These are phyloP conservation scores for Metschnikowia hibisci DNA, from an alignment of 805 yeast genomes.

Conservation along the genomic window DNA sequence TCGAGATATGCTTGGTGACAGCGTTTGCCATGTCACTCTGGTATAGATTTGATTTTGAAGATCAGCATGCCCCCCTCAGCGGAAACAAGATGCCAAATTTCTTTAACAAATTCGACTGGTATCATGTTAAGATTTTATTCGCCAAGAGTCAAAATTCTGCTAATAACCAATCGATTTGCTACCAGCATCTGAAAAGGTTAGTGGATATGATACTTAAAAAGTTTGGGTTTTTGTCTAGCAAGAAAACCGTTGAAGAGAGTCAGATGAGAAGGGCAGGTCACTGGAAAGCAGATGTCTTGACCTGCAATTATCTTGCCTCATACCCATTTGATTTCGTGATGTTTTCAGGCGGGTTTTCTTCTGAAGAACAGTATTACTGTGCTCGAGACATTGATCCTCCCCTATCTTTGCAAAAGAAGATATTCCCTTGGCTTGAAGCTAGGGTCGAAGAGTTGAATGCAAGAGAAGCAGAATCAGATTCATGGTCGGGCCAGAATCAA, in stretches of 20 bases:
- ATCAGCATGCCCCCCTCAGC: not conserved
- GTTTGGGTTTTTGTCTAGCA: not conserved
- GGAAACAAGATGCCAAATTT: conserved; percentile 2
- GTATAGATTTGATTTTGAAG: conserved; percentile 9
- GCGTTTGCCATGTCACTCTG: conserved; percentile 9
- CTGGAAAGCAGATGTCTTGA: not conserved
- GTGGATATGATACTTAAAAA: not conserved
- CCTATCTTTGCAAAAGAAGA: not conserved
- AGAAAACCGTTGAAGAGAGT: not conserved
- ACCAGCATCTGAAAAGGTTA: not conserved
- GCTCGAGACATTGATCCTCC: conserved; percentile 8
- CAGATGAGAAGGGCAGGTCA: conserved; percentile 3
- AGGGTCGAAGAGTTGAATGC: not conserved
- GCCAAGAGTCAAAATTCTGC: not conserved
- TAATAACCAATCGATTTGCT: not conserved
- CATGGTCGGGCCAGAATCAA: not conserved
- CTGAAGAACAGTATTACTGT: conserved; percentile 3
- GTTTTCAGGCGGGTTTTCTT: conserved; percentile 5
- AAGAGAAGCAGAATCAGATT: not conserved
- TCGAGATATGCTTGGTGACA: conserved; percentile 6
- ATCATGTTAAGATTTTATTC: conserved; percentile 2
- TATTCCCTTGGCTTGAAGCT: conserved; percentile 9
- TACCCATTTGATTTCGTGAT: conserved; percentile 4
- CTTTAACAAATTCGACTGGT: conserved; percentile 1
- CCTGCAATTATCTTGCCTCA: not conserved